Percentiles rank a stretch among this genome's conserved stretches.
Conservation (phyloP, 495 filamentous ascomycete genomes). For the Stereocaulon alpinum region DNA sequence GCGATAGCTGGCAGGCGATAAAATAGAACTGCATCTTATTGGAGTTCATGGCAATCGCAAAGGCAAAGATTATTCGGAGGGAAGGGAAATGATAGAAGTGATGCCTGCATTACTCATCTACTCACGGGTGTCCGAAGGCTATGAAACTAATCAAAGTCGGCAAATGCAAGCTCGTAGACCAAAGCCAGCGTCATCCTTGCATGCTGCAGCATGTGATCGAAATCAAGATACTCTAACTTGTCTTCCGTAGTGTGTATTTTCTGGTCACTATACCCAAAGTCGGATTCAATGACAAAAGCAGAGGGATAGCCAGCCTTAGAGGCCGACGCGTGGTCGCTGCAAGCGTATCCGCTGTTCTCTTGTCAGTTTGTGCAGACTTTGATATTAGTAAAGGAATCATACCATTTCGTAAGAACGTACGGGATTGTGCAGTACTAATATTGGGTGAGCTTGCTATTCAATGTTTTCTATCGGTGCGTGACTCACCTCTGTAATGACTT, state of each 20-base stretch:
- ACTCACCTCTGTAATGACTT: constrained; percentile 62
- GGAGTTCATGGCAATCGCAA: not conserved
- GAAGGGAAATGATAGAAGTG: not conserved
- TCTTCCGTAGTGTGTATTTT: constrained; percentile 90
- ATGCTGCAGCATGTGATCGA: constrained; percentile 97
- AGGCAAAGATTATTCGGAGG: not conserved
- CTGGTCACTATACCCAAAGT: constrained; percentile 74
- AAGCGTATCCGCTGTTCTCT: constrained; percentile 62
- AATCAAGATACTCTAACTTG: constrained; percentile 75
- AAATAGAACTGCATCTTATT: not conserved
- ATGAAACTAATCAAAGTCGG: constrained; percentile 36
- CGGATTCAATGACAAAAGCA: constrained; percentile 90
- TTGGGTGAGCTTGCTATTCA: not conserved
- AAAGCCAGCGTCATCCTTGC: constrained; percentile 83
- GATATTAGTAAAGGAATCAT: not conserved
- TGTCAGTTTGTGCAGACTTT: not conserved
- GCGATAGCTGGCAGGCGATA: not conserved
- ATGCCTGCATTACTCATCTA: not conserved
- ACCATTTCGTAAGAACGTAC: constrained; percentile 78
- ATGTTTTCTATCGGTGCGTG: not conserved
- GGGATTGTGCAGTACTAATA: constrained; percentile 77
- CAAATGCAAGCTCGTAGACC: constrained; percentile 77
- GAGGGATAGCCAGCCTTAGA: constrained; percentile 92
- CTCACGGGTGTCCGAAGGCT: not conserved
- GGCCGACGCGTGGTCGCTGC: constrained; percentile 93